Evolutionary conservation across 805 yeast species (phyloP).

Genomic region (Metschnikowia anglica): DNA sequence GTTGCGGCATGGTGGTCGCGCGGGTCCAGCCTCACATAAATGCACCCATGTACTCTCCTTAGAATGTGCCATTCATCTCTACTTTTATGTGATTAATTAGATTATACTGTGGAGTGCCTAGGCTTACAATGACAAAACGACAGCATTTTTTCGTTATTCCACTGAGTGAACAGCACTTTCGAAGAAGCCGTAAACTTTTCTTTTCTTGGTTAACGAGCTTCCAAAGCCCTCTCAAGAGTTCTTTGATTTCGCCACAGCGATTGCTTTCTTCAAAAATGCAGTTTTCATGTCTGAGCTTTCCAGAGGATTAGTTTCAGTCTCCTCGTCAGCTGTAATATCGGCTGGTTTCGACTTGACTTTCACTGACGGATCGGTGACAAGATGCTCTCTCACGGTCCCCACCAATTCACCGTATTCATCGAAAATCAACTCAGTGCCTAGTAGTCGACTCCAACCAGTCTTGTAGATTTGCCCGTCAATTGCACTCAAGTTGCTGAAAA

Average conservation of each 20-base stretch:
- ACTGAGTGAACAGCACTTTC: too few species aligned
- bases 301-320: conserved; percentile 14
- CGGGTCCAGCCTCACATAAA: too few species aligned
- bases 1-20: background rate
- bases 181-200: too few species aligned
- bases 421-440: conserved; percentile 66
- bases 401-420: conserved; percentile 44
- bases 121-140: too few species aligned
- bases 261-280: conserved; percentile 25
- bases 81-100: too few species aligned
- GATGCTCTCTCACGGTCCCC: conserved; percentile 42
- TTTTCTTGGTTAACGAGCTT: too few species aligned
- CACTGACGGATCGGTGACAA: conserved; percentile 29
- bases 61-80: too few species aligned
- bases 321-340: conserved; percentile 17
- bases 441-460: conserved; percentile 73
- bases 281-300: conserved; percentile 21
- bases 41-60: too few species aligned
- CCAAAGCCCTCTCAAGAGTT: conserved; percentile 1
- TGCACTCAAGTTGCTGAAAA: conserved; percentile 30
- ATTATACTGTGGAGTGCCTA: too few species aligned
- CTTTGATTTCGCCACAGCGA: conserved; percentile 16
- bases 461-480: conserved; percentile 55
- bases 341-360: conserved; percentile 23
- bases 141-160: too few species aligned